Conservation (phyloP, 139 green algal species). For the Volvox reticuliferus region DNA sequence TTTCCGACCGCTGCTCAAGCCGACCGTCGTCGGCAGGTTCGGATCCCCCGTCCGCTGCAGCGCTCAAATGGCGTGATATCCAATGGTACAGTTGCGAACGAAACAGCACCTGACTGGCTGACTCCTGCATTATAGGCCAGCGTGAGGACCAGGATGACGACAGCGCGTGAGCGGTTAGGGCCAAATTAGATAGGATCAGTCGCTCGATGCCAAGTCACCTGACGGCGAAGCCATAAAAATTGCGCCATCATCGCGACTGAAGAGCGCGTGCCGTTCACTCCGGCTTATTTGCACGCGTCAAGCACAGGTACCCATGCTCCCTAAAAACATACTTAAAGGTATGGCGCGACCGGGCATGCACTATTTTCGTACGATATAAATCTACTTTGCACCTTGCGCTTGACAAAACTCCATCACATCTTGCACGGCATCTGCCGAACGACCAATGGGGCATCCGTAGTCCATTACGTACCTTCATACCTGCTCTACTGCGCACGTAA, state of each 20-base stretch:
- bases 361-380: too few species aligned
- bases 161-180: background rate
- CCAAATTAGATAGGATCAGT: background rate
- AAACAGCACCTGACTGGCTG: background rate
- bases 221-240: background rate
- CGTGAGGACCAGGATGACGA: background rate
- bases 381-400: too few species aligned
- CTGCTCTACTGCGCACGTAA: too few species aligned
- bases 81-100: background rate
- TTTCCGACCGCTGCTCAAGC: background rate
- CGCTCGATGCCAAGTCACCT: background rate
- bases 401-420: too few species aligned
- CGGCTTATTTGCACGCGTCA: too few species aligned
- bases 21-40: background rate
- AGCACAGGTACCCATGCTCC: too few species aligned
- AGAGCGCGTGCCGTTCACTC: background rate
- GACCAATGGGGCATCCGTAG: too few species aligned
- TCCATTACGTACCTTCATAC: too few species aligned
- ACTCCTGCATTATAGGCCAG: background rate
- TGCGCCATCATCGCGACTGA: background rate
- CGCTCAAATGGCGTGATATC: background rate
- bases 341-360: too few species aligned
- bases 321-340: too few species aligned
- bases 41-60: background rate
- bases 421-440: too few species aligned